Conservation (phyloP, 805 yeast species). For the Wickerhamomyces bovis region DNA sequence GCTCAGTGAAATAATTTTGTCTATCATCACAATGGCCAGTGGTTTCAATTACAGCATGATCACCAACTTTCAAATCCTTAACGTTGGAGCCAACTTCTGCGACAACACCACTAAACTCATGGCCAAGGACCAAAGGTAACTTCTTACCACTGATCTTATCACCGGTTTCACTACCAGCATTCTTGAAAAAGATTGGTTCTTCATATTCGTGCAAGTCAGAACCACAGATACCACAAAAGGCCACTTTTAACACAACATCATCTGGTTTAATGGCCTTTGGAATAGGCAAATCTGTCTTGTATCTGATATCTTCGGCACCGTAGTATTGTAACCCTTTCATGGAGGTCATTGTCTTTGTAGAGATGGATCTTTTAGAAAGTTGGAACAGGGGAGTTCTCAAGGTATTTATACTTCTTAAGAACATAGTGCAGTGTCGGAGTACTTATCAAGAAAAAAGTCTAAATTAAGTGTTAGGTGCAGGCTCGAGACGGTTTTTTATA, state of each 20-base stretch:
- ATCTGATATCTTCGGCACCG: conserved; percentile 33
- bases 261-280: conserved; percentile 32
- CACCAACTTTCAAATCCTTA: conserved; percentile 44
- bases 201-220: conserved; percentile 54
- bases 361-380: neutral
- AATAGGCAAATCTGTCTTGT: conserved; percentile 25
- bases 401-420: neutral
- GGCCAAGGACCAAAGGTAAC: conserved; percentile 55
- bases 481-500: no score
- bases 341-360: neutral
- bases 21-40: conserved; percentile 39
- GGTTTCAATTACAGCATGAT: conserved; percentile 49
- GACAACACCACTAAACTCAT: conserved; percentile 56
- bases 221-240: conserved; percentile 55
- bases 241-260: conserved; percentile 39
- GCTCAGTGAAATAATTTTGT: conserved; percentile 23
- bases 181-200: conserved; percentile 57
- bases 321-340: conserved; percentile 38
- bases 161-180: conserved; percentile 32
- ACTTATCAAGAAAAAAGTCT: no score
- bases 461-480: no score
- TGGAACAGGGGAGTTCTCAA: neutral
- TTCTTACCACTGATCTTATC: conserved; percentile 28
- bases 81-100: conserved; percentile 47
- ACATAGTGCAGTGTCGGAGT: neutral